A percentile compares a stretch with the other conserved stretches of the same genome.
Evolutionary conservation across 106 monocot species (phyloP).

Genomic region (Dioscorea alata): DNA sequence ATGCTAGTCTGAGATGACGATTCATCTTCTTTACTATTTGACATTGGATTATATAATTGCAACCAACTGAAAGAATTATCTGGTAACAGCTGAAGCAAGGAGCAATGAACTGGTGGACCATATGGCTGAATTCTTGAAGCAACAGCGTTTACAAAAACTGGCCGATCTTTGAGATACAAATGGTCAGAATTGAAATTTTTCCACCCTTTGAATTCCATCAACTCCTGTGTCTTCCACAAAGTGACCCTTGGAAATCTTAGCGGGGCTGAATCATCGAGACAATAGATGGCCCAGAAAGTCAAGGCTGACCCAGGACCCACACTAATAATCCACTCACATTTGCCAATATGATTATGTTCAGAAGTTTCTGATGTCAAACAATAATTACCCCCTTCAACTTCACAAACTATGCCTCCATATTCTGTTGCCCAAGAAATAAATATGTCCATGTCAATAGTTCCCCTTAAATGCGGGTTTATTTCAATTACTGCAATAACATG

Average conservation of each 20-base stretch:
- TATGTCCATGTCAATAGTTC: conserved; percentile 54
- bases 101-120: conserved; percentile 65
- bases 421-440: conserved; percentile 73
- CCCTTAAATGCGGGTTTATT: conserved; percentile 56
- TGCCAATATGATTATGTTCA: conserved; percentile 38
- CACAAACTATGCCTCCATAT: conserved; percentile 30
- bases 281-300: conserved; percentile 79
- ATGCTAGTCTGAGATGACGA: conserved; percentile 12
- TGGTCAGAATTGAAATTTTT: conserved; percentile 3
- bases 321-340: conserved; percentile 85
- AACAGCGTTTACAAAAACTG: conserved; percentile 58
- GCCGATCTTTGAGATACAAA: conserved; percentile 9
- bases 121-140: conserved; percentile 38
- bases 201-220: conserved; percentile 15
- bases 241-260: conserved; percentile 74
- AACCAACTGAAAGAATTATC: conserved; percentile 59
- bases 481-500: conserved; percentile 84
- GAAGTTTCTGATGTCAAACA: conserved; percentile 23
- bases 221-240: conserved; percentile 67
- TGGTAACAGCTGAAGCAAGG: conserved; percentile 66
- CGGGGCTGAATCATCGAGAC: conserved; percentile 74
- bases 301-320: conserved; percentile 50
- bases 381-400: conserved; percentile 20
- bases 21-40: conserved; percentile 12
- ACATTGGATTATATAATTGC: conserved; percentile 25